Evolutionary conservation across 2,329 filamentous ascomycete genomes (phyloP), one percentile per base, ranked within the genome.

Genomic region (Trichoderma breve): DNA sequence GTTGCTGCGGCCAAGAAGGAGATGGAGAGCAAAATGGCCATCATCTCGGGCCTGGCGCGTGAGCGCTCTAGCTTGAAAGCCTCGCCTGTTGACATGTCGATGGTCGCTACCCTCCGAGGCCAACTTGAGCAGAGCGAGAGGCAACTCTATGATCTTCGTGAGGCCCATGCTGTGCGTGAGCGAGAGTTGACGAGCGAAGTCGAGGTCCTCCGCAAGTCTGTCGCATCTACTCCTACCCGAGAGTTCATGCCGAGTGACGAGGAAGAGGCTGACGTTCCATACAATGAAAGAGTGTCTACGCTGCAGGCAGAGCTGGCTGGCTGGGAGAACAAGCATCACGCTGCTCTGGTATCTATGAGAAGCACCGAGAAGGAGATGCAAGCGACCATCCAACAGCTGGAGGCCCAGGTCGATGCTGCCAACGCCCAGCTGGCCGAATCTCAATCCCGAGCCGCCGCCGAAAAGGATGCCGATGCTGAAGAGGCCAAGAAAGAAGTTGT

Each of bases 21-120:
- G 81, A 97, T 98, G 92, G 96, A 99, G 79, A 91, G 89, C 74
- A 99, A 99, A 88, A 94, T 95, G 86, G 93, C 93, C 34, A 95
- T 99, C 79, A 98, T 99, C 76, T 93, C 94, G 34, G 96, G 96
- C 7, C 86, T 99, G 74, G 97, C 96, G 4, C 91, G 96, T 69
- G 97, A 99, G 82, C 88, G 97, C 72, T 95, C 94, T 3, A 98
- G 94, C 82, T 87, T 98, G 83, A 94, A 95, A 80, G 88, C 80
- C 3, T 92, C 92, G 28, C 92, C 94, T 8, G 91, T 97, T 79
- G 96, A 99, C 78, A 97, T 98, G 80, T 95, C 93, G 0, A 91
- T 98, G 74, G 91, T 98, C 36, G 92, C 93, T 5, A 92, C 91
- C 18, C 89, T 99, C 84, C 92, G 93, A 72, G 93, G 97, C 74